Evolutionary conservation across 2,329 filamentous ascomycete species (phyloP), one percentile per base, ranked within the genome.

Genomic region (Aspergillus luchuensis): DNA sequence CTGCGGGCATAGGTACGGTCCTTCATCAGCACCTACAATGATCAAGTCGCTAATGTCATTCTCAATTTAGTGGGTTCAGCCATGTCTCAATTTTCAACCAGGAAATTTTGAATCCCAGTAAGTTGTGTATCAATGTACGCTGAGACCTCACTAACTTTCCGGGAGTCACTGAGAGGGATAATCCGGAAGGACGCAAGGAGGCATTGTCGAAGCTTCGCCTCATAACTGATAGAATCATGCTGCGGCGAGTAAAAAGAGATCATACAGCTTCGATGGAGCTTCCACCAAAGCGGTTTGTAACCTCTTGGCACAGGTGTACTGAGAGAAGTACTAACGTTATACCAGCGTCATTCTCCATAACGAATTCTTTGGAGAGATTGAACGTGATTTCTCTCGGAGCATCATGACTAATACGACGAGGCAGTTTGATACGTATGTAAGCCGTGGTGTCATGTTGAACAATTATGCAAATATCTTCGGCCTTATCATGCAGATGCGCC

Each of bases 391-490:
- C 74, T 96, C 94, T 36, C 87, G 87, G 58, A 97, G 92, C 69
- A 96, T 99, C 81, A 99, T 98, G 92, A 91, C 88, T 15, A 96
- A 91, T 72, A 90, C 91, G 7, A 86, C 89, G 60, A 89, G 95
- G 63, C 89, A 92, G 69, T 99, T 98, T 67, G 91, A 98, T 72
- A 98, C 93, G 0, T 99, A 98, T 67, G 95, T 98, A 39, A 90
- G 92, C 17, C 91, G 92, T 65, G 93, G 92, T 80, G 94, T 98
- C 19, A 87, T 99, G 77, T 85, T 99, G 63, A 92, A 98, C 82
- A 97, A 97, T 74, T 98, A 98, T 69, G 95, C 95, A 80, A 99
- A 99, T 75, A 98, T 99, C 66, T 99, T 99, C 71, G 94, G 93
- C 72, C 84, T 99, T 58, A 97, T 99, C 72, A 98, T 98, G 92